Evolutionary conservation across 805 yeast species (phyloP), one percentile per base, ranked within the genome.

Genomic region (Metschnikowia cerradonensis): DNA sequence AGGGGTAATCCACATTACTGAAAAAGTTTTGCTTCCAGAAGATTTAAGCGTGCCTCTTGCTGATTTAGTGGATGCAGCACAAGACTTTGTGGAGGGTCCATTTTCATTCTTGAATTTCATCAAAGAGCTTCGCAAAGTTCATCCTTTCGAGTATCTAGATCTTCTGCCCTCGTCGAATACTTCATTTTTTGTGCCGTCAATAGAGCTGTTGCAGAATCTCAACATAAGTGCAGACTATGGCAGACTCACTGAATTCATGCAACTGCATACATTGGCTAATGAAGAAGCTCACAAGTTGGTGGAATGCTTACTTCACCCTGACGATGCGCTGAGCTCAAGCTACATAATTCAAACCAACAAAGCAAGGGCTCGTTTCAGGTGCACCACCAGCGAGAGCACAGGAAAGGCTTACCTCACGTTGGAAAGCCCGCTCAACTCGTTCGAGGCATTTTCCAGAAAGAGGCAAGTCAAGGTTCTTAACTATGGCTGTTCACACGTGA

Each of bases 1-100:
- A 63, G 98, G 98, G 1, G 96, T 91, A 0, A 80, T 87, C 1
- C 96, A 89, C 63, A 82, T 91, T 1, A 70, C 87, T 11, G 70
- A 76, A 35, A 65, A 75, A 4, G 71, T 88, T 1, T 55, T 80
- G 3, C 67, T 88, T 14, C 96, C 97, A 0, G 64, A 68, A 0
- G 65, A 70, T 22, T 64, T 91, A 31, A 64, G 73, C 6, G 77
- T 91, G 2, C 60, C 83, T 0, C 65, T 85, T 10, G 43, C 52
- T 3, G 85, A 89, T 49, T 72, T 91, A 47, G 68, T 90, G 7
- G 56, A 58, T 22, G 74, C 87, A 0, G 80, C 86, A 2, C 75
- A 83, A 32, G 50, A 47, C 6, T 54, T 62, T 0, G 51, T 50
- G 20, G 59, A 51, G 31, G 63, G 64, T 1, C 39, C 51, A 0